Conservation (phyloP, 805 yeast species). For the Zygosaccharomyces gambellarensis region DNA sequence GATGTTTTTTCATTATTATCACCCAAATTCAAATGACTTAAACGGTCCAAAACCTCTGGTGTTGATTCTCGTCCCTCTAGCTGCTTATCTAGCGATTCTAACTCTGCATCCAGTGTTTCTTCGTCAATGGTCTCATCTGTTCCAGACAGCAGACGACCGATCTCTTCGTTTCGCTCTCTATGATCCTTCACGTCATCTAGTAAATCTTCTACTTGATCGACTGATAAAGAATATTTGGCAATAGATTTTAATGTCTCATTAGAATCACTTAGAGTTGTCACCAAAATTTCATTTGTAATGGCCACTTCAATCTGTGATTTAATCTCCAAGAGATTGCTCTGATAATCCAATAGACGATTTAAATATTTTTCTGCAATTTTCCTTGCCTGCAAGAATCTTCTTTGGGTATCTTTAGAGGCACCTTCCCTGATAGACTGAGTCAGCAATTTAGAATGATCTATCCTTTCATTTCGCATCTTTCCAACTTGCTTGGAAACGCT, state of each 20-base stretch:
- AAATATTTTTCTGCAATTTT: constrained; percentile 36
- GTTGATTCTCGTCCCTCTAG: constrained; percentile 12
- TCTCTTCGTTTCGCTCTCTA: constrained; percentile 35
- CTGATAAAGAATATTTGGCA: constrained; percentile 41
- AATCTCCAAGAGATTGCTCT: constrained; percentile 38
- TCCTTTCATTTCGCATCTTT: constrained; percentile 20
- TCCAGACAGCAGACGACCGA: constrained; percentile 30
- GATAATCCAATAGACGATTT: constrained; percentile 30
- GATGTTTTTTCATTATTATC: not conserved
- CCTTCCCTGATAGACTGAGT: constrained; percentile 21
- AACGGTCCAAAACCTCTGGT: constrained; percentile 19
- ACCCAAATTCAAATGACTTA: constrained; percentile 24
- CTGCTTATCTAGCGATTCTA: constrained; percentile 34
- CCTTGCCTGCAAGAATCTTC: constrained; percentile 34
- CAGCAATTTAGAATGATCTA: constrained; percentile 14
- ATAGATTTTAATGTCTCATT: constrained; percentile 35
- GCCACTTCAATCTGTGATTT: constrained; percentile 42
- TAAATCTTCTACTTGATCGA: constrained; percentile 40
- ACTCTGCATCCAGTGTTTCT: constrained; percentile 38
- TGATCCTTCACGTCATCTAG: constrained; percentile 40
- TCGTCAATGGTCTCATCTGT: constrained; percentile 30
- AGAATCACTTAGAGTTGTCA: constrained; percentile 38
- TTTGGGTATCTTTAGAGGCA: constrained; percentile 29
- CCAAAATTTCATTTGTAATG: constrained; percentile 37
- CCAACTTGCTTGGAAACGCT: constrained; percentile 18